Evolutionary conservation across 192 early-diverging fungal species (phyloP).

Genomic region (Gryganskiella cystojenkinii): DNA sequence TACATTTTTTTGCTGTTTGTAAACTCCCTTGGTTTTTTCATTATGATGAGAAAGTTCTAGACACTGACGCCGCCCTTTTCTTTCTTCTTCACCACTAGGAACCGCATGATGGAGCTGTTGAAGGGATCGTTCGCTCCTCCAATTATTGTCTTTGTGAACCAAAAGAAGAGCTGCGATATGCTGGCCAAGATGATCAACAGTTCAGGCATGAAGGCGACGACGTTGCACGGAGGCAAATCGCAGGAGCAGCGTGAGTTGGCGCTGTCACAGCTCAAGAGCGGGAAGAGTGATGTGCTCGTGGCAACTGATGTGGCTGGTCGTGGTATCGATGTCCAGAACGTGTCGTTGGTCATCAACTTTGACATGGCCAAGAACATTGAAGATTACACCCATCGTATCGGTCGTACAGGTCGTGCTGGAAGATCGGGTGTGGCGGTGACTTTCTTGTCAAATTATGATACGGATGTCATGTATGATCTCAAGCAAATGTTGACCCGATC

Average conservation of each 20-base stretch:
- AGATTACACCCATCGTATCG: constrained; percentile 99
- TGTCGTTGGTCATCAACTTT: constrained; percentile 96
- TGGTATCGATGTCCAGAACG: constrained; percentile 99
- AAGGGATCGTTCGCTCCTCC: constrained; percentile 79
- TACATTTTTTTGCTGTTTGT: background rate
- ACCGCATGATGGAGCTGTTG: constrained; percentile 83
- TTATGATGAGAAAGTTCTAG: too few species aligned
- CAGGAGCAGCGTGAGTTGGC: constrained; percentile 97
- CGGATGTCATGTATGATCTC: constrained; percentile 89
- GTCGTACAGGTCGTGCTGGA: constrained; percentile 98
- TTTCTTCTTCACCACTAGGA: constrained; percentile 55
- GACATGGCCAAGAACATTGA: constrained; percentile 99
- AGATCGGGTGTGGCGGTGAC: constrained; percentile 90
- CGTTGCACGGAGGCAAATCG: constrained; percentile 95
- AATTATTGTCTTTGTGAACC: constrained; percentile 98
- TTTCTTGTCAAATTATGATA: constrained; percentile 84
- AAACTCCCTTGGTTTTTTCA: background rate
- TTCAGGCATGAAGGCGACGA: constrained; percentile 77
- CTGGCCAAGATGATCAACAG: constrained; percentile 83
- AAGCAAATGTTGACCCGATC: constrained; percentile 82
- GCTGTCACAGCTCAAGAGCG: constrained; percentile 82
- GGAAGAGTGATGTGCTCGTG: constrained; percentile 88
- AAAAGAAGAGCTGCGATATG: constrained; percentile 92
- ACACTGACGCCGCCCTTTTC: too few species aligned
- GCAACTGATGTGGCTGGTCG: constrained; percentile 99